Evolutionary conservation across 2,329 filamentous ascomycete species (phyloP).

Genomic region (Rhinocladiella similis): DNA sequence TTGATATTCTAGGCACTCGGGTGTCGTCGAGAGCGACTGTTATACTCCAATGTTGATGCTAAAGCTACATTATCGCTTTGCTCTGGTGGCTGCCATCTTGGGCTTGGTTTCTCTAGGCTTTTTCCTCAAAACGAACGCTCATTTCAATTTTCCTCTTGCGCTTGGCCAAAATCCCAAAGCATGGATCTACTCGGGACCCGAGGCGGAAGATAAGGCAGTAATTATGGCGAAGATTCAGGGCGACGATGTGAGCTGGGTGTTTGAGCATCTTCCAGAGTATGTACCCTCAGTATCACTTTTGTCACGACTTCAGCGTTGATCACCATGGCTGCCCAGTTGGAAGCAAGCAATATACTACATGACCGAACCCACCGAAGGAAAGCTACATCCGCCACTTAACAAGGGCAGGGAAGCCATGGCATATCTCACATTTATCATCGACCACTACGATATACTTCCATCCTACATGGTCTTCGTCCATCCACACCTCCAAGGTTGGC

Average conservation of each 20-base stretch:
- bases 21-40: too few relatives aligned
- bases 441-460: conserved; percentile 45
- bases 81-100: background rate
- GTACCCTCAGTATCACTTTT: conserved; percentile 12
- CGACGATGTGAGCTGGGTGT: conserved; percentile 48
- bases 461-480: conserved; percentile 49
- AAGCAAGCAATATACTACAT: conserved; percentile 44
- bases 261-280: conserved; percentile 46
- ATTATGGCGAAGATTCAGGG: conserved; percentile 46
- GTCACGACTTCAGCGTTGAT: background rate
- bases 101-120: background rate
- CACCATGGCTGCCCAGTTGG: conserved; percentile 37
- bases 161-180: background rate
- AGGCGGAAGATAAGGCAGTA: conserved; percentile 39
- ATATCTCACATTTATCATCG: conserved; percentile 49
- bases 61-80: conserved; percentile 2
- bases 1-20: too few relatives aligned
- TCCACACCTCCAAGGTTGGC: conserved; percentile 35
- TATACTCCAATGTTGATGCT: background rate
- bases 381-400: conserved; percentile 37
- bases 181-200: conserved; percentile 9
- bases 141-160: too few relatives aligned
- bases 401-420: conserved; percentile 50
- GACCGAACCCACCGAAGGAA: conserved; percentile 3
- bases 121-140: too few relatives aligned